phyloP scores from a whole-genome alignment of 2,329 filamentous ascomycete genomes.

The Epichloe baconii region DNA sequence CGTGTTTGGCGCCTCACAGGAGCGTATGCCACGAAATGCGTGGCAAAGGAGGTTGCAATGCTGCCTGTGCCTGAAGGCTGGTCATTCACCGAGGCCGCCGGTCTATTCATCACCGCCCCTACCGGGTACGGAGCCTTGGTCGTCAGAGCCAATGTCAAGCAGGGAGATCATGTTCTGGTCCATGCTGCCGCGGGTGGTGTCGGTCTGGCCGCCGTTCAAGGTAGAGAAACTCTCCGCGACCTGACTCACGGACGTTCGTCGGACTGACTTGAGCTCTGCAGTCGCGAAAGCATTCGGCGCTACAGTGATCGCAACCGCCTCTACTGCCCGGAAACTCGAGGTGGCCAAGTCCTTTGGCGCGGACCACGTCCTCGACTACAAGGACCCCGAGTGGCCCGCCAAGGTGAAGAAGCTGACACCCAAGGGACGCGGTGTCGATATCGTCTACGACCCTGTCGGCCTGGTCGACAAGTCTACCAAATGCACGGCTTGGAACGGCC shows the following conservation, averaged over 20 bases:
- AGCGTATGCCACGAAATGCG: slow-evolving; percentile 68
- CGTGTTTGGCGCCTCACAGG: slow-evolving; percentile 79
- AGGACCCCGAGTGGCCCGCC: slow-evolving; percentile 46
- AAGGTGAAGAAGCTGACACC: slow-evolving; percentile 69
- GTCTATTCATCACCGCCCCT: slow-evolving; percentile 82
- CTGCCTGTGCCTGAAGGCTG: slow-evolving; percentile 67
- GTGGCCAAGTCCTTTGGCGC: slow-evolving; percentile 73
- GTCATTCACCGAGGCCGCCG: slow-evolving; percentile 74
- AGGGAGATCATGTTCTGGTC: slow-evolving; percentile 76
- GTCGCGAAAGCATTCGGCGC: slow-evolving; percentile 86
- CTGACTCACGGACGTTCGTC: not conserved
- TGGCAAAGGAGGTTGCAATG: slow-evolving; percentile 51
- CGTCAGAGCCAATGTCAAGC: slow-evolving; percentile 59
- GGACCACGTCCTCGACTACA: slow-evolving; percentile 72
- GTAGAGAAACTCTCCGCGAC: slow-evolving; percentile 15
- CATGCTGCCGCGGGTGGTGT: slow-evolving; percentile 90
- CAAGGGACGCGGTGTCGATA: slow-evolving; percentile 62
- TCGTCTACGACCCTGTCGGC: slow-evolving; percentile 91
- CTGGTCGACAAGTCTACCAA: slow-evolving; percentile 79
- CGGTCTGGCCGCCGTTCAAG: slow-evolving; percentile 80
- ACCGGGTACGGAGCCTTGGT: slow-evolving; percentile 81
- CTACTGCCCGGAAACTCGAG: slow-evolving; percentile 64
- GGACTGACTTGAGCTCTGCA: slow-evolving; percentile 9
- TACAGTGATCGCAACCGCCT: slow-evolving; percentile 85
- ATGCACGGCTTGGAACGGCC: slow-evolving; percentile 86